phyloP scores from a whole-genome alignment of 2,329 filamentous ascomycete genomes.

The Aureobasidium lini region DNA sequence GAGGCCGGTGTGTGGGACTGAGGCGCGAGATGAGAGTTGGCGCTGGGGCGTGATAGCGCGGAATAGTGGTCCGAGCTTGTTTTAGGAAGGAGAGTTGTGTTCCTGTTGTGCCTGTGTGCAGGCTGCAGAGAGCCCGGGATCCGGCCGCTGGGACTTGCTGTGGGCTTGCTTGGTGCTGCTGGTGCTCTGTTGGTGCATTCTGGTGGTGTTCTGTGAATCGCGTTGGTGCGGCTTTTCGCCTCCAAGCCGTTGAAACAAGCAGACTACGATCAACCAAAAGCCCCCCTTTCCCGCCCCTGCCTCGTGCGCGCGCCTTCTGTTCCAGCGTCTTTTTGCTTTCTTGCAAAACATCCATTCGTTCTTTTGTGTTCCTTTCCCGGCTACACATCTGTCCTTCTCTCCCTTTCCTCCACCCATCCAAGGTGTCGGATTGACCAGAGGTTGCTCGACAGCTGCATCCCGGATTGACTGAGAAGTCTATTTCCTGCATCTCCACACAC shows the following conservation, averaged over 20 bases:
- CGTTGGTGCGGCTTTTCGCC: slow-evolving; percentile 8
- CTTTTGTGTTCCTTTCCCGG: slow-evolving; percentile 6
- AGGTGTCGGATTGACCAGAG: slow-evolving; percentile 7
- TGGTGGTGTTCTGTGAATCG: slow-evolving; percentile 1
- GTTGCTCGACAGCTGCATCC: slow-evolving; percentile 10
- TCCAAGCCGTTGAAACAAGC: slow-evolving; percentile 14
- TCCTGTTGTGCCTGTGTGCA: neutral
- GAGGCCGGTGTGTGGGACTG: neutral
- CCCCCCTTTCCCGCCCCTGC: slow-evolving; percentile 14
- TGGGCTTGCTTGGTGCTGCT: neutral
- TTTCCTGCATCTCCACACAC: neutral
- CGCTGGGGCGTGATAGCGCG: slow-evolving; percentile 13
- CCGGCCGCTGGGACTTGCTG: slow-evolving; percentile 1
- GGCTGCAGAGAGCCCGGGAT: neutral
- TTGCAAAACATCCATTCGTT: neutral
- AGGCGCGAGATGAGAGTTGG: slow-evolving; percentile 14
- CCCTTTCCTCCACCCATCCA: neutral
- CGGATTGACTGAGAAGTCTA: slow-evolving; percentile 1
- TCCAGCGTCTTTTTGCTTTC: slow-evolving; percentile 12
- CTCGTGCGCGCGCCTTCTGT: slow-evolving; percentile 14
- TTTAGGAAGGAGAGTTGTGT: slow-evolving; percentile 7
- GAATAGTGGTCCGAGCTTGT: neutral
- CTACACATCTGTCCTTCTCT: slow-evolving; percentile 1
- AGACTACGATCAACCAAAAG: slow-evolving; percentile 12
- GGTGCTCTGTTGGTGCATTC: neutral